A percentile compares a stretch with the other conserved stretches of the same genome.
Evolutionary conservation across 306 rosid genomes (phyloP).

Genomic region (Pueraria montana): DNA sequence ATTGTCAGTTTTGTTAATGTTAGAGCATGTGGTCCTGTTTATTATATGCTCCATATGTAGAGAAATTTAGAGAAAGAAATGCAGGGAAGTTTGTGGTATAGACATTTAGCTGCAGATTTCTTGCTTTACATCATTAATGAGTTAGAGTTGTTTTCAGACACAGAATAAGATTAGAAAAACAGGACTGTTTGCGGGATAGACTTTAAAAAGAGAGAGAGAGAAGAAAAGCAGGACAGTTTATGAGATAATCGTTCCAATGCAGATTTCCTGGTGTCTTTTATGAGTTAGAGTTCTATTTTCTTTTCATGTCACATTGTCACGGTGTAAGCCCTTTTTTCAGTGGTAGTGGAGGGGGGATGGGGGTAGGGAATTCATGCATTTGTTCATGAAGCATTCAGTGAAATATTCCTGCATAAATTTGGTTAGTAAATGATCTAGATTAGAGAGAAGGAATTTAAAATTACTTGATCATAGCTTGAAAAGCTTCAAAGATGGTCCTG

Average conservation of each 20-base stretch:
- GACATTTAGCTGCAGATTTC: slow-evolving; percentile 24
- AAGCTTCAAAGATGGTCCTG: slow-evolving; percentile 29
- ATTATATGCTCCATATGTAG: slow-evolving; percentile 32
- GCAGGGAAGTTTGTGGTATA: slow-evolving; percentile 11
- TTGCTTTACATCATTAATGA: slow-evolving; percentile 8
- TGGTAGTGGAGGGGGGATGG: background rate
- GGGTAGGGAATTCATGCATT: background rate
- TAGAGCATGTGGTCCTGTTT: slow-evolving; percentile 10
- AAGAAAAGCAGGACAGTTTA: slow-evolving; percentile 14
- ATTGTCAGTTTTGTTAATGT: slow-evolving; percentile 30
- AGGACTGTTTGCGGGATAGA: slow-evolving; percentile 15
- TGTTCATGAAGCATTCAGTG: slow-evolving; percentile 39
- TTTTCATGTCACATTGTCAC: background rate
- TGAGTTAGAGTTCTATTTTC: slow-evolving; percentile 28
- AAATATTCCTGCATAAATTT: slow-evolving; percentile 38
- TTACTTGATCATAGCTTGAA: slow-evolving; percentile 23
- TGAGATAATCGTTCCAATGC: background rate
- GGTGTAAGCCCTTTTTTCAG: background rate
- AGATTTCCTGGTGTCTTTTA: slow-evolving; percentile 21
- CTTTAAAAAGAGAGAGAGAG: background rate
- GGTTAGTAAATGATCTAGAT: slow-evolving; percentile 28
- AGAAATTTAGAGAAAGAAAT: slow-evolving; percentile 38
- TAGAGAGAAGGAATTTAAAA: slow-evolving; percentile 38
- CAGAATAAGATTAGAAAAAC: background rate
- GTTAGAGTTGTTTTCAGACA: slow-evolving; percentile 14